A percentile compares a stretch with the other conserved stretches of the same genome.
These are phyloP conservation scores for Monosporascus sp. DNA, from an alignment of 2,329 filamentous ascomycete species.

Conservation along the genomic window DNA sequence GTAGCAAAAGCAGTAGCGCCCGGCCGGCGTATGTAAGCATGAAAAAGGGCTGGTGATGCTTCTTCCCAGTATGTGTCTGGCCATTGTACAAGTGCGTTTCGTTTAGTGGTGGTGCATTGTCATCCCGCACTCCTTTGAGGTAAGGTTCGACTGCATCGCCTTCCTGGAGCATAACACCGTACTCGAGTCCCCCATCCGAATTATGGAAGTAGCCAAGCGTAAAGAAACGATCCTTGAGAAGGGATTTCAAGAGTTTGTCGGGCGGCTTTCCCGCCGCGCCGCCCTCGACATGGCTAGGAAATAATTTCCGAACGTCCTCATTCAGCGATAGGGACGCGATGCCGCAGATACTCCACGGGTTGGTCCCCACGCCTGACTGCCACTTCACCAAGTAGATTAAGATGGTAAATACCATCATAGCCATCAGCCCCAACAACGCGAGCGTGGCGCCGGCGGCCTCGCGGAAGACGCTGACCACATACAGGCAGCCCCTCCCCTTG, in stretches of 20 bases:
- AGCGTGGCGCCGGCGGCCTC: conserved; percentile 16
- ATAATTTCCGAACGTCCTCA: conserved; percentile 10
- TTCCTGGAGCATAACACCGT: conserved; percentile 21
- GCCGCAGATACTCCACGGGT: conserved; percentile 28
- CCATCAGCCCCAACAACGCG: conserved; percentile 24
- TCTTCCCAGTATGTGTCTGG: not conserved
- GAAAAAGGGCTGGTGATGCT: conserved; percentile 23
- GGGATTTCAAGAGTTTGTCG: conserved; percentile 9
- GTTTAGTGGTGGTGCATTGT: not conserved
- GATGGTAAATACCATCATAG: conserved; percentile 18
- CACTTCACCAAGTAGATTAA: conserved; percentile 18
- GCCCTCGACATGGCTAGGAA: conserved; percentile 16
- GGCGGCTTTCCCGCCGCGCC: conserved; percentile 8
- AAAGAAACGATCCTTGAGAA: conserved; percentile 18
- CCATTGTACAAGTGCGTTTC: not conserved
- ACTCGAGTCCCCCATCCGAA: conserved; percentile 19
- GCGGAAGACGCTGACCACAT: conserved; percentile 23
- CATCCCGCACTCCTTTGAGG: not conserved
- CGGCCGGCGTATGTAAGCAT: conserved; percentile 22
- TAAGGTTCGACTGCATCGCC: not conserved
- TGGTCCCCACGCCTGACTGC: conserved; percentile 22
- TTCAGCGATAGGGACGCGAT: conserved; percentile 11
- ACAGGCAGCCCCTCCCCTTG: conserved; percentile 23
- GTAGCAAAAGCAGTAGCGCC: conserved; percentile 18
- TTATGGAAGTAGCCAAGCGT: conserved; percentile 23